These are phyloP conservation scores for Schizochytrium sp. DNA, from an alignment of 108 stramenopile species.

Conservation along the genomic window DNA sequence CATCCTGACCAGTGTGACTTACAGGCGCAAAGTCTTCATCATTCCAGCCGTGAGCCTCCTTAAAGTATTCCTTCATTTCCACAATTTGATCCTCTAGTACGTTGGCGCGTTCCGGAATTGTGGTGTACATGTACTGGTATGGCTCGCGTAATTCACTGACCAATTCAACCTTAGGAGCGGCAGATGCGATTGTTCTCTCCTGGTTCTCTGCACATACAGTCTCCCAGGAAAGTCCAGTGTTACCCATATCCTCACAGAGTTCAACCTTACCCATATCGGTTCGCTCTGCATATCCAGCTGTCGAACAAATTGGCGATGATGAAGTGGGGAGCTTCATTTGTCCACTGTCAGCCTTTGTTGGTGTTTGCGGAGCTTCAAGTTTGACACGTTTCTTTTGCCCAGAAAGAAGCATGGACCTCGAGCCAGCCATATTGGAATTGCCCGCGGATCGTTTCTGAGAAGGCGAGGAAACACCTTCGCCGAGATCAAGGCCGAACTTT, in stretches of 20 bases:
- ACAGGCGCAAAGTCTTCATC: conserved; percentile 83
- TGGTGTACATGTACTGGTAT: conserved; percentile 93
- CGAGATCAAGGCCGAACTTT: conserved; percentile 19
- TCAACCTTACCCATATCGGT: conserved; percentile 53
- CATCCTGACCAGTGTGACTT: conserved; percentile 87
- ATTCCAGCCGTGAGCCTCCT: conserved; percentile 59
- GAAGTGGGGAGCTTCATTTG: not conserved
- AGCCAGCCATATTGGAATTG: not conserved
- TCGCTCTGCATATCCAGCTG: conserved; percentile 4
- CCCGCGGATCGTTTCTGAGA: not conserved
- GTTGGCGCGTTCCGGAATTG: conserved; percentile 83
- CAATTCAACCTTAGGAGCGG: conserved; percentile 43
- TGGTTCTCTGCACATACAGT: not conserved
- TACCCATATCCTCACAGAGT: not conserved
- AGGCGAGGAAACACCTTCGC: not conserved
- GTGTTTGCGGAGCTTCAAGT: conserved; percentile 15
- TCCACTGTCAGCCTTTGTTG: not conserved
- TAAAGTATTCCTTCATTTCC: conserved; percentile 77
- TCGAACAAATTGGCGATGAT: conserved; percentile 9
- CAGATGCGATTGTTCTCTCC: not conserved
- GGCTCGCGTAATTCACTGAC: conserved; percentile 64
- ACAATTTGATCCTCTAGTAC: conserved; percentile 83
- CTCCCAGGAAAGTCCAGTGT: not conserved
- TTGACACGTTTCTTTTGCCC: not conserved
- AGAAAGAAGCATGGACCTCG: not conserved